Conservation (phyloP, 2,329 filamentous ascomycete genomes). For the Apiospora malaysiana region DNA sequence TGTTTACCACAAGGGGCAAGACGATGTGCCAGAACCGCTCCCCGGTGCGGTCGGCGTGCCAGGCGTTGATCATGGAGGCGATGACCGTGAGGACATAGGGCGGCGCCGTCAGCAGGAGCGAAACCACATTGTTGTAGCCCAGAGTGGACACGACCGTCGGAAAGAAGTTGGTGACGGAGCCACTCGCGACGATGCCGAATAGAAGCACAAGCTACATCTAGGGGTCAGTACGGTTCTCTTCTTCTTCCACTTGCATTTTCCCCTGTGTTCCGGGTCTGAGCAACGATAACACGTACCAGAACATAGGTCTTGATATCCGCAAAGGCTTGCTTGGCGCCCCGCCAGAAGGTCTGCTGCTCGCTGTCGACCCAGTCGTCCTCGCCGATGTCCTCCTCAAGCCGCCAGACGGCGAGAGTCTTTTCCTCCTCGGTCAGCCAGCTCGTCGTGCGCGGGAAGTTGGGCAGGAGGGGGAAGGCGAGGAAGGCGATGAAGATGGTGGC, state of each 20-base stretch:
- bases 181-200: conserved; percentile 61
- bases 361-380: conserved; percentile 66
- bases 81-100: conserved; percentile 65
- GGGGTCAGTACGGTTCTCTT: too few species aligned
- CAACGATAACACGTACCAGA: conserved; percentile 46
- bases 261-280: conserved; percentile 23
- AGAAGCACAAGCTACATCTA: conserved; percentile 58
- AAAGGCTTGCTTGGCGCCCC: conserved; percentile 62
- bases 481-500: conserved; percentile 64
- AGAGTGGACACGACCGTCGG: conserved; percentile 73
- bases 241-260: not conserved
- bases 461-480: conserved; percentile 57
- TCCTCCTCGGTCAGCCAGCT: conserved; percentile 63
- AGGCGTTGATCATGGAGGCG: conserved; percentile 68
- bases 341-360: conserved; percentile 59
- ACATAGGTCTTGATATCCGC: conserved; percentile 66
- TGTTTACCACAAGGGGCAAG: conserved; percentile 64
- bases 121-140: conserved; percentile 63
- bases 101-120: conserved; percentile 68
- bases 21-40: conserved; percentile 74
- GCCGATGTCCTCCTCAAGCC: conserved; percentile 68
- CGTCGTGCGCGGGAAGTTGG: conserved; percentile 69
- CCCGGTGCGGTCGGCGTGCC: conserved; percentile 73
- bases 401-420: conserved; percentile 62
- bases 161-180: conserved; percentile 71